Percentiles rank a stretch among this genome's conserved stretches.
phyloP scores from a whole-genome alignment of 2,329 filamentous ascomycete genomes.

The Hortaea werneckii region DNA sequence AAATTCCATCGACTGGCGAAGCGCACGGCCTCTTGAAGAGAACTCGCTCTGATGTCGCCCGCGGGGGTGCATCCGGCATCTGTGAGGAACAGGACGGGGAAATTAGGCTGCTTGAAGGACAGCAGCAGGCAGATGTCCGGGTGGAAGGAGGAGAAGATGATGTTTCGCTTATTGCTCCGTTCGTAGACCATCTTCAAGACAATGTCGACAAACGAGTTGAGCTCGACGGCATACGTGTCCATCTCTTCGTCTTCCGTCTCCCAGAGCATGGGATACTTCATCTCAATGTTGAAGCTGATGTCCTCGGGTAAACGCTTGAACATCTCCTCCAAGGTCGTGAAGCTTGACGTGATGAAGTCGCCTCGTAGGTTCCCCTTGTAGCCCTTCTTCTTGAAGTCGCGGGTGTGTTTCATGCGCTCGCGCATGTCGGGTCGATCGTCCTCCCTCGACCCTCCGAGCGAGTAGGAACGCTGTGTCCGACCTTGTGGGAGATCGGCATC shows the following conservation, averaged over 20 bases:
- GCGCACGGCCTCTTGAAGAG: conserved; percentile 86
- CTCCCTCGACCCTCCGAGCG: conserved; percentile 41
- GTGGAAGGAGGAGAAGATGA: conserved; percentile 96
- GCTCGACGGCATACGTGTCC: conserved; percentile 90
- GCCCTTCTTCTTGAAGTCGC: conserved; percentile 87
- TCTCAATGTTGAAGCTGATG: conserved; percentile 95
- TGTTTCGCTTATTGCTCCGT: conserved; percentile 67
- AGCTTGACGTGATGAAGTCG: conserved; percentile 89
- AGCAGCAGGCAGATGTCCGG: conserved; percentile 90
- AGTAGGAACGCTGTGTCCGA: conserved; percentile 44
- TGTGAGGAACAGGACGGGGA: conserved; percentile 87
- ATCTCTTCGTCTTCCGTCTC: conserved; percentile 93
- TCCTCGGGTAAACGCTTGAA: conserved; percentile 72
- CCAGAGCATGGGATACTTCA: conserved; percentile 98
- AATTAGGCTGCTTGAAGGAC: conserved; percentile 94
- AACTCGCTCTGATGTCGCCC: conserved; percentile 81
- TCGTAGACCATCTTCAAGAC: conserved; percentile 87
- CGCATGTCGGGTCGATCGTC: conserved; percentile 44
- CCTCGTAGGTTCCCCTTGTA: conserved; percentile 94
- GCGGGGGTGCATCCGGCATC: conserved; percentile 75
- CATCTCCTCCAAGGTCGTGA: conserved; percentile 88
- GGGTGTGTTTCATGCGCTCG: conserved; percentile 94
- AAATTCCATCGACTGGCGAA: conserved; percentile 94
- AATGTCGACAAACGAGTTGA: conserved; percentile 94
- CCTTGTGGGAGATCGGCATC: not conserved